A percentile compares a stretch with the other conserved stretches of the same genome.
Conservation (phyloP, 1,284 basidiomycete genomes). For the Papiliotrema fonsecae region DNA sequence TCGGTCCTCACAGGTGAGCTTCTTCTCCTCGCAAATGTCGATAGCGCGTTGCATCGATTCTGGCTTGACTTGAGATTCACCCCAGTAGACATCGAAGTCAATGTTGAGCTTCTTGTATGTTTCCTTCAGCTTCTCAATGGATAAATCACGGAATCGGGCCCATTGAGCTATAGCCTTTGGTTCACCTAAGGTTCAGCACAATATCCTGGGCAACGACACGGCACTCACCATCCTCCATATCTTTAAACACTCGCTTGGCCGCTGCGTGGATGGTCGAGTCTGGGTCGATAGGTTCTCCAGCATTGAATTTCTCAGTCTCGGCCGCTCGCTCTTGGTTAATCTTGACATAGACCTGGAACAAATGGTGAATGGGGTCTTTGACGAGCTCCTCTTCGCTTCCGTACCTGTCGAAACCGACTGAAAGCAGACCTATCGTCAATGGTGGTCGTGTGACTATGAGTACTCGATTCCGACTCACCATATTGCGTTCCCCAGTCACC, state of each 20-base stretch:
- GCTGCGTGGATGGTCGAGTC: constrained; percentile 61
- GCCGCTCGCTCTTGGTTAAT: constrained; percentile 75
- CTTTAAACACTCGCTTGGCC: constrained; percentile 88
- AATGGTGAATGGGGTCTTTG: constrained; percentile 87
- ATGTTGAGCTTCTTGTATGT: constrained; percentile 91
- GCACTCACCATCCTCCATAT: constrained; percentile 79
- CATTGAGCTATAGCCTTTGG: constrained; percentile 78
- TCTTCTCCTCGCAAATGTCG: constrained; percentile 50
- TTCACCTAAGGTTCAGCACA: constrained; percentile 53
- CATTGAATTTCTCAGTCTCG: constrained; percentile 50
- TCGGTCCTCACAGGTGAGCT: constrained; percentile 58
- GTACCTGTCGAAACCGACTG: constrained; percentile 87
- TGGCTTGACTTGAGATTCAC: constrained; percentile 83
- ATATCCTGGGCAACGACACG: not conserved
- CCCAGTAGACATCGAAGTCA: constrained; percentile 88
- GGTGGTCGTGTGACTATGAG: not conserved
- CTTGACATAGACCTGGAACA: constrained; percentile 84
- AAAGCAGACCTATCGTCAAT: constrained; percentile 62
- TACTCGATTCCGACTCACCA: constrained; percentile 37
- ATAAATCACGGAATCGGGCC: constrained; percentile 87
- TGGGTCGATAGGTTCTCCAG: constrained; percentile 32
- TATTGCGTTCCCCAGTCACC: constrained; percentile 94
- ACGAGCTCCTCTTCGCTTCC: constrained; percentile 79
- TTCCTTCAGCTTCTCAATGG: constrained; percentile 83
- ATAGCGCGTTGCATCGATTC: constrained; percentile 69